Evolutionary conservation across 148 eudicot species (phyloP).

Genomic region (Camellia sinensis): DNA sequence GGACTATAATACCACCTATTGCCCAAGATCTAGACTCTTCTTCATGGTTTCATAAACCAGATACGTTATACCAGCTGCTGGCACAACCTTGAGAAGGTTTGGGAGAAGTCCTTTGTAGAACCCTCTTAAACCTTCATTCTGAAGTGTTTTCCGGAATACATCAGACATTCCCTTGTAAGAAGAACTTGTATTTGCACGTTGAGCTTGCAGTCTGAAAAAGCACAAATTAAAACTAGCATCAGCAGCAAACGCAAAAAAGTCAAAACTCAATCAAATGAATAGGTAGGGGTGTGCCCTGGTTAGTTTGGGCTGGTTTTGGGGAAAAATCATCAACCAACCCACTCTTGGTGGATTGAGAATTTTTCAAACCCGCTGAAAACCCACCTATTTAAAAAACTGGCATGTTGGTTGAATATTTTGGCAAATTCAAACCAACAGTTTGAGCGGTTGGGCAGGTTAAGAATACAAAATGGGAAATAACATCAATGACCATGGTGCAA

Average conservation of each 20-base stretch:
- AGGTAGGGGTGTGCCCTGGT: no score
- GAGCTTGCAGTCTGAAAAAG: conserved; percentile 88
- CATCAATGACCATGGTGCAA: no score
- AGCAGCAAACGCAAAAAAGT: neutral
- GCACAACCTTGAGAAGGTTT: conserved; percentile 90
- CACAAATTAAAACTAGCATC: conserved; percentile 8
- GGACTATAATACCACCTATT: conserved; percentile 10
- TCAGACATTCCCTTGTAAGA: conserved; percentile 63
- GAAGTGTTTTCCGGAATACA: conserved; percentile 62
- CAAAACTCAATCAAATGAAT: neutral
- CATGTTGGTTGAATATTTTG: no score
- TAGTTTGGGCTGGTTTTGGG: no score
- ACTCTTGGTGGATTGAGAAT: no score
- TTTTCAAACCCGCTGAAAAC: no score
- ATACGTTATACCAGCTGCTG: conserved; percentile 93
- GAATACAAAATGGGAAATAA: no score
- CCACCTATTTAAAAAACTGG: no score
- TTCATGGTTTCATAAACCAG: conserved; percentile 86
- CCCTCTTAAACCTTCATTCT: conserved; percentile 67
- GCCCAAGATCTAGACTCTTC: conserved; percentile 69
- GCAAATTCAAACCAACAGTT: no score
- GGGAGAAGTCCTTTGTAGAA: conserved; percentile 97
- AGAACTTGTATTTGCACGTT: conserved; percentile 29
- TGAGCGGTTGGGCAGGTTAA: no score
- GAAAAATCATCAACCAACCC: no score